Evolutionary conservation across 148 eudicot species (phyloP), one percentile per base, ranked within the genome.

Genomic region (Polygonum aviculare): DNA sequence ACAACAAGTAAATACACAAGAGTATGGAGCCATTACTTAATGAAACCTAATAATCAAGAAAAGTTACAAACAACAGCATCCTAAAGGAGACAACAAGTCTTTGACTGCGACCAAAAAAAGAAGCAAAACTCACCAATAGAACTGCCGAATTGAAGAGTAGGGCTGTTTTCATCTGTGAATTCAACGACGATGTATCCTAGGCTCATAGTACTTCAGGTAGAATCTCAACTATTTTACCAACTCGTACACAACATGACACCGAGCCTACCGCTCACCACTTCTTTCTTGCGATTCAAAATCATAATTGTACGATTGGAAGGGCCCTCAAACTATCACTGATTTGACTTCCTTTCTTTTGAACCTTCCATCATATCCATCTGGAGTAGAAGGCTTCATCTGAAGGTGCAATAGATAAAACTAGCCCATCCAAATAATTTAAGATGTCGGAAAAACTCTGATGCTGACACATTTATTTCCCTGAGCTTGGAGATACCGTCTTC

Each of bases 401-500:
- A 63, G 14, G 40, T 7, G 2, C 70, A 63, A 63, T 35, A 63
- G 44, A 67, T 67, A 36, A n/a, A 60, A 12, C 10, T 65, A 35
- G 44, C 71, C 71, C 67, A 0, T 12, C 40, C 70, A 63, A 18
- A 63, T 14, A 35, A 63, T 33, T 18, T 31, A 26, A 3, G 26
- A 62, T 16, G 69, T 62, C 15, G 69, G 12, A 63, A 63, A 52
- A 19, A 21, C 71, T 65, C 19, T 35, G 9, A 65, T 41, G 2
- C 70, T 22, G 44, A 35, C 71, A 65, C 19, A 38, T 67, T 67
- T 38, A 67, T 67, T 67, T 67, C 45, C 72, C 45, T 67, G 72
- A 67, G 15, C 72, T 33, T 15, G 72, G 72, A 67, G 44, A 38
- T 35, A 35, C 75, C 8, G 19, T 45, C 36, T 72, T 72, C 79